A percentile compares a stretch with the other conserved stretches of the same genome.
phyloP scores from a whole-genome alignment of 257 asterid genomes.

The Solanum pennellii region DNA sequence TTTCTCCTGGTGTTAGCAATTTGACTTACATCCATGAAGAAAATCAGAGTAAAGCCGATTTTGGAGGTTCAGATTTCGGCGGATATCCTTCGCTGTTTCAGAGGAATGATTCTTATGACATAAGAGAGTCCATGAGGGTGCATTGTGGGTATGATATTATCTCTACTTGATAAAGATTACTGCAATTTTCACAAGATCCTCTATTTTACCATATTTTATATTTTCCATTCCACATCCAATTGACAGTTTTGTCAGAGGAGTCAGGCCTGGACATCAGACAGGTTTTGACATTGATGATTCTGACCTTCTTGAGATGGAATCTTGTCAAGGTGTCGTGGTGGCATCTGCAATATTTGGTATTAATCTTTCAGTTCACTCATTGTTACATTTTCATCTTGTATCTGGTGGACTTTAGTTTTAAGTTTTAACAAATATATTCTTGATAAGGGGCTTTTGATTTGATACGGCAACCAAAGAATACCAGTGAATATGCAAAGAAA shows the following conservation, averaged over 20 bases:
- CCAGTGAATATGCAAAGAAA: slow-evolving; percentile 53
- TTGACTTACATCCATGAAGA: slow-evolving; percentile 72
- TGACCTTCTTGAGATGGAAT: slow-evolving; percentile 80
- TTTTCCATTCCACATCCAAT: neutral
- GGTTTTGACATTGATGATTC: slow-evolving; percentile 76
- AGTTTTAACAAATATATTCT: slow-evolving; percentile 12
- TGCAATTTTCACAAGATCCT: neutral
- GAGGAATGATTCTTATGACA: slow-evolving; percentile 66
- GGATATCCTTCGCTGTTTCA: slow-evolving; percentile 78
- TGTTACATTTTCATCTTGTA: neutral
- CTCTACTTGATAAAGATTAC: neutral
- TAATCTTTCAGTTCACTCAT: neutral
- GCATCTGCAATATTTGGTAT: slow-evolving; percentile 97
- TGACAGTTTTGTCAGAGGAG: slow-evolving; percentile 75
- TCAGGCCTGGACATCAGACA: slow-evolving; percentile 64
- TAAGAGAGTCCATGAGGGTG: slow-evolving; percentile 70
- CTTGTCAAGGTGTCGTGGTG: slow-evolving; percentile 73
- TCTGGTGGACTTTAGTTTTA: slow-evolving; percentile 7
- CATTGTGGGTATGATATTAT: slow-evolving; percentile 78
- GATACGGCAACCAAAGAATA: slow-evolving; percentile 72
- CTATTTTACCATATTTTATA: neutral
- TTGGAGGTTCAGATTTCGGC: slow-evolving; percentile 90
- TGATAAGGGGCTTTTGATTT: slow-evolving; percentile 83
- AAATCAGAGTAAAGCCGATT: slow-evolving; percentile 51
- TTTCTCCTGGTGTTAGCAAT: slow-evolving; percentile 65